A percentile compares a stretch with the other conserved stretches of the same genome.
Conservation (phyloP, 2,329 filamentous ascomycete species). For the Elsinoe australis region DNA sequence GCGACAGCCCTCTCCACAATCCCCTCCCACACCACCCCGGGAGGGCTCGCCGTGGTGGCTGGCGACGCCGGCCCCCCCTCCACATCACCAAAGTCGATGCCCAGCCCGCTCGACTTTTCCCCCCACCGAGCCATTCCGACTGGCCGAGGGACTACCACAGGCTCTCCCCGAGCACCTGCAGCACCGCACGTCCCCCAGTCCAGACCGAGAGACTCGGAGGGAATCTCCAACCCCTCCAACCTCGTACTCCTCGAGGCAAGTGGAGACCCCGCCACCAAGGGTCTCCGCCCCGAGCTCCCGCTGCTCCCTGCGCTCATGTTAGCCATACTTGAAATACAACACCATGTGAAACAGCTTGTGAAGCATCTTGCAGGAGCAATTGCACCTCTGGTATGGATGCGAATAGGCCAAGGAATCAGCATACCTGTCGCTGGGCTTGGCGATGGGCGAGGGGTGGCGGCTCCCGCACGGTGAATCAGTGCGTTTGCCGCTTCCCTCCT, state of each 20-base stretch:
- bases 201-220: slow-evolving; percentile 9
- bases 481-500: slow-evolving; percentile 1
- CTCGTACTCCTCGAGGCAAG: slow-evolving; percentile 10
- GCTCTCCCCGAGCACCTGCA: not conserved
- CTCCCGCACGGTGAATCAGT: not conserved
- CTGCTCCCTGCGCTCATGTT: slow-evolving; percentile 2
- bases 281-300: not conserved
- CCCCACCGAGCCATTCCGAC: slow-evolving; percentile 10
- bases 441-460: not conserved
- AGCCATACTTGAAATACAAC: not conserved
- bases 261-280: slow-evolving; percentile 4
- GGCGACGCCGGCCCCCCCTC: not conserved
- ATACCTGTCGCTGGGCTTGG: slow-evolving; percentile 3
- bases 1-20: not conserved
- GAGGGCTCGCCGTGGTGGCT: too few relatives aligned
- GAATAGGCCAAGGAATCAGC: not conserved
- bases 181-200: not conserved
- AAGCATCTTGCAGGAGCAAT: not conserved
- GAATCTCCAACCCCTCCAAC: slow-evolving; percentile 10
- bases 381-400: not conserved
- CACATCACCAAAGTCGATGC: slow-evolving; percentile 3
- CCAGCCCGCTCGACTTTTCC: not conserved
- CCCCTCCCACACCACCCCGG: not conserved
- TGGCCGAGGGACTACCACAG: not conserved
- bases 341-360: too few relatives aligned